Percentiles rank a stretch among this genome's conserved stretches.
These are phyloP conservation scores for Xylaria flabelliformis DNA, from an alignment of 495 filamentous ascomycete species.

Conservation along the genomic window DNA sequence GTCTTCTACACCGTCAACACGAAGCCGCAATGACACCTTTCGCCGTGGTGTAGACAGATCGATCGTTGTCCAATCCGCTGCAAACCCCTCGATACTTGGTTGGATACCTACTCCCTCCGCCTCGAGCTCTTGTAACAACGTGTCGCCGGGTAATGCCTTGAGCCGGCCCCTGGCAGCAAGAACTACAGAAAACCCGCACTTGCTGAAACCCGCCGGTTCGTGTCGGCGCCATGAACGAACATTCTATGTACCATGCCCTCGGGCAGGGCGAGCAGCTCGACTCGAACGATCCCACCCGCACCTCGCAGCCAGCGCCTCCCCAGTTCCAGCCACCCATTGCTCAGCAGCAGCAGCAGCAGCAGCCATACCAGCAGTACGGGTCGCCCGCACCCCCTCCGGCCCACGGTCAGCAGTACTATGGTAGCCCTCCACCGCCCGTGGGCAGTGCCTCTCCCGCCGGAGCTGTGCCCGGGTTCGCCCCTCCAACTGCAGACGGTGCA, in stretches of 20 bases:
- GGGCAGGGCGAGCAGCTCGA: slow-evolving; percentile 67
- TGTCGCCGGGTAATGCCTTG: slow-evolving; percentile 4
- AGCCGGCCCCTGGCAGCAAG: background rate
- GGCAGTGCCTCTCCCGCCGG: slow-evolving; percentile 41
- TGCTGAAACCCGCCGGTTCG: background rate
- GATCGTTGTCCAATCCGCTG: background rate
- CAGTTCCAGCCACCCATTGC: slow-evolving; percentile 60
- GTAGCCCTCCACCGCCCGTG: slow-evolving; percentile 41
- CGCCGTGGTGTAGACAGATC: slow-evolving; percentile 1
- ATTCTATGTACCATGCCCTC: slow-evolving; percentile 76
- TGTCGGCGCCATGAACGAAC: slow-evolving; percentile 68
- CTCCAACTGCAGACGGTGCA: slow-evolving; percentile 51
- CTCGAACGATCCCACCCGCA: slow-evolving; percentile 66
- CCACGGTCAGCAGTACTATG: slow-evolving; percentile 47
- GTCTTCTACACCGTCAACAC: background rate
- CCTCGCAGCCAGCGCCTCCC: slow-evolving; percentile 62
- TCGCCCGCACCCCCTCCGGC: slow-evolving; percentile 33
- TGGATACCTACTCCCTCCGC: background rate
- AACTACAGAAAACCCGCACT: background rate
- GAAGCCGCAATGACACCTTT: slow-evolving; percentile 24
- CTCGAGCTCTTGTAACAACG: background rate
- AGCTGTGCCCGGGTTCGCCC: slow-evolving; percentile 45
- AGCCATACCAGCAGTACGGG: slow-evolving; percentile 70
- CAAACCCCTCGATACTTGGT: background rate
- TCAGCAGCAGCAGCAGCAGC: too few species aligned